Base-by-base conservation (phyloP, 768 basidiomycete genomes). In the Kwoniella dendrophila region DNA sequence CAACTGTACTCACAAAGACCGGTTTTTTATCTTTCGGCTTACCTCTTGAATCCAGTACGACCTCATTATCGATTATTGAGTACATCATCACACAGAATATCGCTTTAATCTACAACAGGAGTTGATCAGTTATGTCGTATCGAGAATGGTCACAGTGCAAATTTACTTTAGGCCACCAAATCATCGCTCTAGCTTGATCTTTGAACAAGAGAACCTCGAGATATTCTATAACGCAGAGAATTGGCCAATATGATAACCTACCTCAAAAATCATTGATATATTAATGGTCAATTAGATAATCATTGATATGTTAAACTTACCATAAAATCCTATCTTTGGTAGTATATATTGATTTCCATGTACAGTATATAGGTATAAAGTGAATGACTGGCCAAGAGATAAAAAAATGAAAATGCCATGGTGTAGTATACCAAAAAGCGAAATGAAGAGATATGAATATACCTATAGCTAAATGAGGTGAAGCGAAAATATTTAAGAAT, bases 151-250 rank as follows among this genome's bases (percentile, higher is more conserved):
- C 24, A 50, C 5, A 58, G 53, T 26, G 53, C 64, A n/a, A n/a
- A n/a, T n/a, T 56, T n/a, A 71, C 72, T 40, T 66, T 67, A 1
- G 73, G 73, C 65, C 67, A 72, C 67, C 66, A 68, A 29, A 66
- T 44, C 36, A 72, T 32, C 2, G 62, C 44, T 18, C 61, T 30
- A 10, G 49, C 60, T 34, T 58, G 50, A 55, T 69, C 66, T 27
- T 69, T 51, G 47, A 72, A 75, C 18, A 70, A 52, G 20, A 67
- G 32, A 6, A 61, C 41, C 53, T 75, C 74, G 33, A 68, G 43
- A 45, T 75, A 75, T 34, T 71, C 74, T 24, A 71, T 45, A 3
- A 68, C 38, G 6, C 63, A 56, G 3, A 75, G 29, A 2, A 61
- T 56, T 0, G 53, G 27, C 71, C 69, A 73, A 34, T 69, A 73